A percentile compares a stretch with the other conserved stretches of the same genome.
Conservation (phyloP, 139 green algal genomes). For the Zygnema cylindricum region DNA sequence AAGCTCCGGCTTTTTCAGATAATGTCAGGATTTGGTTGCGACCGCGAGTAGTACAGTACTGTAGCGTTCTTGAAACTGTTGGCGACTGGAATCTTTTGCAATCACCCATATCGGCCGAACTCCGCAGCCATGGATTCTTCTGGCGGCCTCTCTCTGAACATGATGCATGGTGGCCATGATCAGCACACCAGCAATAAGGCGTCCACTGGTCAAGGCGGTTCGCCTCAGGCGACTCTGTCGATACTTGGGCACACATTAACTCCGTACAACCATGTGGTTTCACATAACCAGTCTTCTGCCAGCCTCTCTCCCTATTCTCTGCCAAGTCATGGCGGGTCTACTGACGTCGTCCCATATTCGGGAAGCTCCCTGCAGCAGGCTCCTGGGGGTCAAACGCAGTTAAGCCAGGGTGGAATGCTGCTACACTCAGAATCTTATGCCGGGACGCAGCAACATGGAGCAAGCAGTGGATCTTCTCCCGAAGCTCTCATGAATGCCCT, state of each 20-base stretch:
- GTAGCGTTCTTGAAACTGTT: no score
- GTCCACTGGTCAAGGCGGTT: background rate
- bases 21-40: no score
- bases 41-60: no score
- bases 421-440: no score
- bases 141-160: background rate
- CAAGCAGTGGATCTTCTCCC: background rate
- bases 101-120: no score
- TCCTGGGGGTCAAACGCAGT: background rate
- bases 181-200: background rate
- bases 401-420: background rate
- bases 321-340: background rate
- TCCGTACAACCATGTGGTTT: background rate
- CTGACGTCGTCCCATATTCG: background rate
- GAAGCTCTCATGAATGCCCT: slow-evolving; percentile 44
- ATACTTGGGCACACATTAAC: background rate
- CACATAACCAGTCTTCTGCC: background rate
- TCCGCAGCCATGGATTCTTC: background rate
- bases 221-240: background rate
- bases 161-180: background rate
- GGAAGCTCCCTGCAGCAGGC: background rate
- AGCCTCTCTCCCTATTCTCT: background rate
- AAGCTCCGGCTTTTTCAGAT: no score
- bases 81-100: no score
- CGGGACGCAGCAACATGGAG: no score